A percentile compares a stretch with the other conserved stretches of the same genome.
These are phyloP conservation scores for Colletotrichum higginsianum DNA, from an alignment of 2,329 filamentous ascomycete species.

Conservation along the genomic window DNA sequence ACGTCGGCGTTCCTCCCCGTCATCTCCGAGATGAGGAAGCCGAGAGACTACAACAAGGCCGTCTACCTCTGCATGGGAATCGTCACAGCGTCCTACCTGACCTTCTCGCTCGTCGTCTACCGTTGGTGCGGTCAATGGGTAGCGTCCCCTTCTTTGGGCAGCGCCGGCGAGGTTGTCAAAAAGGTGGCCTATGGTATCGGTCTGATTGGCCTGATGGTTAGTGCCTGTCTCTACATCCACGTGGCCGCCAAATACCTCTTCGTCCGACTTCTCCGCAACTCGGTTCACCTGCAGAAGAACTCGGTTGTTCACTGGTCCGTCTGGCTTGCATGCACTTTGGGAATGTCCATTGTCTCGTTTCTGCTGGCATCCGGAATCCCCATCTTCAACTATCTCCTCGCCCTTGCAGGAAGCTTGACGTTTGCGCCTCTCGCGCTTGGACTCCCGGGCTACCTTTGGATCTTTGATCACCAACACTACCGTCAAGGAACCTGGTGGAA, in stretches of 20 bases:
- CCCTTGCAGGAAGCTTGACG: conserved; percentile 51
- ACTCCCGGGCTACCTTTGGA: conserved; percentile 54
- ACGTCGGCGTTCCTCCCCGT: conserved; percentile 75
- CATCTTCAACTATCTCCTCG: conserved; percentile 53
- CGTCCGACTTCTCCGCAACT: conserved; percentile 55
- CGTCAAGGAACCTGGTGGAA: conserved; percentile 48
- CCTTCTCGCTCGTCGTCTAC: conserved; percentile 73
- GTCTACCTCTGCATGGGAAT: conserved; percentile 72
- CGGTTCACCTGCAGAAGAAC: conserved; percentile 54
- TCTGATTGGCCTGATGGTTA: conserved; percentile 67
- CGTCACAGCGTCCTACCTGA: conserved; percentile 70
- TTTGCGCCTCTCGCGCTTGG: conserved; percentile 54
- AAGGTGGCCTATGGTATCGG: conserved; percentile 74
- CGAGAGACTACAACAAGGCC: conserved; percentile 72
- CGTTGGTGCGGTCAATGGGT: conserved; percentile 74
- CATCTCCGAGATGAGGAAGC: conserved; percentile 75
- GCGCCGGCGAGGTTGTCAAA: conserved; percentile 71
- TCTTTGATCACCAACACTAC: conserved; percentile 53
- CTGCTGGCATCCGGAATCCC: conserved; percentile 52
- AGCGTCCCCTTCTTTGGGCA: conserved; percentile 73
- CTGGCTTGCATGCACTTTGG: conserved; percentile 53
- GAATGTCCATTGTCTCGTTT: conserved; percentile 49
- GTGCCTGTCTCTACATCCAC: conserved; percentile 54
- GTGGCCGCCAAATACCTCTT: conserved; percentile 59
- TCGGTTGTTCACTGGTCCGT: conserved; percentile 53